These are phyloP conservation scores for Gossypium mustelinum DNA, from an alignment of 345 rosid genomes.

Conservation along the genomic window DNA sequence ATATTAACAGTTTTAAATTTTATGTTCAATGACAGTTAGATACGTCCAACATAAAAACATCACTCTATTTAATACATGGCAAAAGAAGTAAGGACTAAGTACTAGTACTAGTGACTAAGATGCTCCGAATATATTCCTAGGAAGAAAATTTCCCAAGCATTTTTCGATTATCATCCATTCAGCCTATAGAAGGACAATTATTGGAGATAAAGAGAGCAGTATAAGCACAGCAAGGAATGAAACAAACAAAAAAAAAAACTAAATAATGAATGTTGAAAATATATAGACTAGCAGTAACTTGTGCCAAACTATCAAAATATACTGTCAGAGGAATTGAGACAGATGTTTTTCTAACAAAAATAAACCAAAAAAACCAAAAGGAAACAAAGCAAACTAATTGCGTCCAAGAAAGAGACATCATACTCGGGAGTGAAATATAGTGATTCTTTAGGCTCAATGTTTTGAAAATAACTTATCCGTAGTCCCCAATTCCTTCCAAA, in stretches of 20 bases:
- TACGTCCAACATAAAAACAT: neutral
- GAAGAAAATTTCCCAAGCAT: constrained; percentile 3
- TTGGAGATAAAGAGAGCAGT: neutral
- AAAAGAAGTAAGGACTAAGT: neutral
- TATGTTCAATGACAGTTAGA: neutral
- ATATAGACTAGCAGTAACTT: neutral
- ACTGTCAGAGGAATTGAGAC: neutral
- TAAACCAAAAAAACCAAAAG: neutral
- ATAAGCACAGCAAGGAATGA: neutral
- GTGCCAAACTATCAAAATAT: neutral
- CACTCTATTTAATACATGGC: neutral
- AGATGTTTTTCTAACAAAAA: neutral
- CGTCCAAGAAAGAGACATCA: neutral
- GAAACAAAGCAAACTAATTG: constrained; percentile 1
- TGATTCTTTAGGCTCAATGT: neutral
- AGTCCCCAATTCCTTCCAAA: neutral
- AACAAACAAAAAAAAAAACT: neutral
- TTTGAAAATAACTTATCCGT: neutral
- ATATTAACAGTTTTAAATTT: neutral
- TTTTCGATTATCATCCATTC: neutral
- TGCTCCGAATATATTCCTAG: neutral
- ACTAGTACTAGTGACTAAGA: neutral
- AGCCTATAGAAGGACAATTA: neutral
- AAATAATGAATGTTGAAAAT: neutral
- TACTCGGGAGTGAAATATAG: neutral